phyloP scores from a whole-genome alignment of 2,329 filamentous ascomycete species.

The Penicillium concentricum region DNA sequence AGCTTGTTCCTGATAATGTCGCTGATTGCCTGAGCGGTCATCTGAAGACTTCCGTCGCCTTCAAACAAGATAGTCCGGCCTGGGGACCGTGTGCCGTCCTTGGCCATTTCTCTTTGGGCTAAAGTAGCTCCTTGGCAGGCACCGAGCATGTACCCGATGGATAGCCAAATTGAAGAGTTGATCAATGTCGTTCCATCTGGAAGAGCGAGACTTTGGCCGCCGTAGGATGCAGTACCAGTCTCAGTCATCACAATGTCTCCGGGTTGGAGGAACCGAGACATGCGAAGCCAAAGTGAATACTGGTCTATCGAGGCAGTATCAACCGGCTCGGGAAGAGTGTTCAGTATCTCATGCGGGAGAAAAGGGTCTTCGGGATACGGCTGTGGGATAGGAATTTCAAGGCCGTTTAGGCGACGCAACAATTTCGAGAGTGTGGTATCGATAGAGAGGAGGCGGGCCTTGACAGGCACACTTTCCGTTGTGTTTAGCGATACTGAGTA shows the following conservation, averaged over 20 bases:
- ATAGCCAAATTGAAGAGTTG: slow-evolving; percentile 6
- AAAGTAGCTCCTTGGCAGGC: slow-evolving; percentile 5
- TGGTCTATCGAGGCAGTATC: not conserved
- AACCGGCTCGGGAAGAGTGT: not conserved
- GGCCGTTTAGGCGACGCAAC: not conserved
- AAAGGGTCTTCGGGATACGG: not conserved
- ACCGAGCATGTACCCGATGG: slow-evolving; percentile 10
- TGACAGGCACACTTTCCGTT: not conserved
- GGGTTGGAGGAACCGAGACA: slow-evolving; percentile 1
- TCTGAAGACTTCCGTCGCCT: slow-evolving; percentile 80
- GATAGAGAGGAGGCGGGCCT: not conserved
- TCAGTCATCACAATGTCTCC: slow-evolving; percentile 11
- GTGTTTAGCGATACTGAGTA: not conserved
- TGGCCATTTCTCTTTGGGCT: not conserved
- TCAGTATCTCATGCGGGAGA: not conserved
- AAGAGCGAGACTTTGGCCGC: not conserved
- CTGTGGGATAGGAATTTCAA: not conserved
- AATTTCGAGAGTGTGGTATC: not conserved
- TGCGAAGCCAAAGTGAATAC: slow-evolving; percentile 4
- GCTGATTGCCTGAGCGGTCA: slow-evolving; percentile 77
- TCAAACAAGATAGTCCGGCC: slow-evolving; percentile 72
- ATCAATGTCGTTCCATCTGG: slow-evolving; percentile 7
- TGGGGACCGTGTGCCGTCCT: not conserved
- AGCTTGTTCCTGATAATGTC: slow-evolving; percentile 76
- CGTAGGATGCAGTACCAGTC: slow-evolving; percentile 9